Evolutionary conservation across 768 basidiomycete species (phyloP), one percentile per base, ranked within the genome.

Genomic region (Russula brevipes): DNA sequence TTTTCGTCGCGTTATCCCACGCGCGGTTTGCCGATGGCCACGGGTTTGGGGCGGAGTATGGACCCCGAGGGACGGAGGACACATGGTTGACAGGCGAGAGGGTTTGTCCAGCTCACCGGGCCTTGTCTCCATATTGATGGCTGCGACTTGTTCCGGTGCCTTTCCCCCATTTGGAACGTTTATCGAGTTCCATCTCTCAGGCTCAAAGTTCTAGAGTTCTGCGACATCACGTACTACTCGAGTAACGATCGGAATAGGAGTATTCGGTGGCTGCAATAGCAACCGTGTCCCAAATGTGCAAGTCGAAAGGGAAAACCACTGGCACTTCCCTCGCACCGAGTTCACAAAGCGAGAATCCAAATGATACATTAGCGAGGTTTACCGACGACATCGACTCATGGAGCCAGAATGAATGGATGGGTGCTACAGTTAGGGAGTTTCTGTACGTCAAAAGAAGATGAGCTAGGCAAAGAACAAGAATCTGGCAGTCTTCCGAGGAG

Each of bases 371-470:
- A 45, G 36, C 31, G 31, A 31, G 41, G n/a, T 30, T 19, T 35
- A 33, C 36, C 11, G 24, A 39, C 45, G 17, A 42, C 38, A 44
- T 41, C 17, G 12, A 30, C 42, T 38, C 24, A 3, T 50, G 3
- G 31, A 38, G 50, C 50, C 44, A 41, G 10, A 50, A 31, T 33
- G 50, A 53, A 62, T 45, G 17, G 12, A 52, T 51, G n/a, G n/a
- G 49, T 57, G 61, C 61, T 63, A 63, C 61, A 63, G 51, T 62
- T 57, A 39, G 24, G 17, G 30, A 24, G 24, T 33, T 57, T 57
- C 55, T 62, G 17, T 39, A 62, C 36, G 41, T 51, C 54, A 52
- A 52, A 45, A 16, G 7, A 5, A 7, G 52, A 10, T 31, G 38
- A 31, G 11, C 30, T 45, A 38, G n/a, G 24, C 47, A 41, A n/a